These are phyloP conservation scores for Tephrocybe rancida DNA, from an alignment of 768 basidiomycete species.

Conservation along the genomic window DNA sequence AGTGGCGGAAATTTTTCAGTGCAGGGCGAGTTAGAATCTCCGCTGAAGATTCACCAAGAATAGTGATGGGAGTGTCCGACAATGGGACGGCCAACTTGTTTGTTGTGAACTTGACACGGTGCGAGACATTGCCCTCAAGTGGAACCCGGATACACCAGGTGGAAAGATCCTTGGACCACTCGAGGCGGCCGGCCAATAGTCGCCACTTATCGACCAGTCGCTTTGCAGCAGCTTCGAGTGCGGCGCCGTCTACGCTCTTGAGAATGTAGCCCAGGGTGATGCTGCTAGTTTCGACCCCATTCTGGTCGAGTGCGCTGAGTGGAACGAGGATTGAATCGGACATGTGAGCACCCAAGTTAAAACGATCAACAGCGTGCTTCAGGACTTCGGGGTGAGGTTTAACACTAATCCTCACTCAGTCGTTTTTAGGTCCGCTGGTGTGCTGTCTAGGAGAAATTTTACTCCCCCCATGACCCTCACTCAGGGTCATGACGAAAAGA, in stretches of 20 bases:
- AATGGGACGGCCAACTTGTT: not conserved
- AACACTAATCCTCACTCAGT: no score
- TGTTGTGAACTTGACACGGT: conserved; percentile 1
- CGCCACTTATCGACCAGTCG: conserved; percentile 10
- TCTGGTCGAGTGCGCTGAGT: conserved; percentile 4
- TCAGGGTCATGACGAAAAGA: no score
- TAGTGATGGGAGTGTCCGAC: not conserved
- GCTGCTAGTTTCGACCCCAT: not conserved
- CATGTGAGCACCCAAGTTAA: no score
- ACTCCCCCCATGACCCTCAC: no score
- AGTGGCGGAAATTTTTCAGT: conserved; percentile 1
- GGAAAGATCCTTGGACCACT: conserved; percentile 2
- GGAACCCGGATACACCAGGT: conserved; percentile 4
- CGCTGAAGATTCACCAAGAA: not conserved
- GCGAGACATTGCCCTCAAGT: not conserved
- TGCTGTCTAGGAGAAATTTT: no score
- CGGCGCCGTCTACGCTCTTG: not conserved
- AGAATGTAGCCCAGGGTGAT: conserved; percentile 7
- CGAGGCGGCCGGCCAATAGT: conserved; percentile 8
- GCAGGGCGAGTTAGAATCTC: not conserved
- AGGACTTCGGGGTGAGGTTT: no score
- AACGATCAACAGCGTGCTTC: no score
- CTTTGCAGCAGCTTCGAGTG: not conserved
- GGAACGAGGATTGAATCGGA: conserved; percentile 5
- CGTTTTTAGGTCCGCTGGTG: no score